phyloP scores from a whole-genome alignment of 208 protist genomes.

The Trypanosoma cruzi region DNA sequence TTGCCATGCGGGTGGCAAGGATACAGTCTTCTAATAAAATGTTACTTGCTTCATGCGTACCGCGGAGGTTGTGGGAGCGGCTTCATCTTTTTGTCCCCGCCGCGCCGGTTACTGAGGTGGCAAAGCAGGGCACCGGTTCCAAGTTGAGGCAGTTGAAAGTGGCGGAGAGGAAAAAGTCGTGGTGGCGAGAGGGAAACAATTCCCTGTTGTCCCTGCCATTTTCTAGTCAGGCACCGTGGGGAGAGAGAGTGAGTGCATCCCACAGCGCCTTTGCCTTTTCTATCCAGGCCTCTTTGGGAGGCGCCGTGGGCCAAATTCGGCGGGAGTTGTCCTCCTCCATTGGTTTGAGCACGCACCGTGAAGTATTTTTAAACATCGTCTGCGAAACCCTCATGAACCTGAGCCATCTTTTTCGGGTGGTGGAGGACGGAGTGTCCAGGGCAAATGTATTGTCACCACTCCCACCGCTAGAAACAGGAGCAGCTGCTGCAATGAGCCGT shows the following conservation, averaged over 20 bases:
- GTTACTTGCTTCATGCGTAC: constrained; percentile 10
- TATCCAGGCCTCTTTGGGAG: not conserved
- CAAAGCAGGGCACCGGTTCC: not conserved
- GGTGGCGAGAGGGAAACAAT: constrained; percentile 5
- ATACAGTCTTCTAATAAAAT: not conserved
- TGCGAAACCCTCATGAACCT: constrained; percentile 9
- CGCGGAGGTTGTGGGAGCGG: constrained; percentile 13
- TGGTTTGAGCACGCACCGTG: constrained; percentile 4
- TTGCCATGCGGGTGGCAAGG: constrained; percentile 42
- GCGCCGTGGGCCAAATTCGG: not conserved
- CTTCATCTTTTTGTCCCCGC: constrained; percentile 12
- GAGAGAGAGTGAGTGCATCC: not conserved
- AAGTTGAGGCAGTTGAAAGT: not conserved
- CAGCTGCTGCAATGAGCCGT: not conserved
- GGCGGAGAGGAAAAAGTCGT: not conserved
- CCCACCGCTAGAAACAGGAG: not conserved
- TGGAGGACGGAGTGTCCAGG: constrained; percentile 7
- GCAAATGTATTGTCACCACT: not conserved
- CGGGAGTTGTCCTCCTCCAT: constrained; percentile 2
- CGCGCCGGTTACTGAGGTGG: not conserved
- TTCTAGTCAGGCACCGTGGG: not conserved
- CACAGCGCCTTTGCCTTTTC: not conserved
- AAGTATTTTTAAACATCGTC: constrained; percentile 2
- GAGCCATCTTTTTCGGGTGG: not conserved
- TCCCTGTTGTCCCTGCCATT: not conserved